phyloP scores from a whole-genome alignment of 208 protist genomes.

The Trypanosoma scelopori region DNA sequence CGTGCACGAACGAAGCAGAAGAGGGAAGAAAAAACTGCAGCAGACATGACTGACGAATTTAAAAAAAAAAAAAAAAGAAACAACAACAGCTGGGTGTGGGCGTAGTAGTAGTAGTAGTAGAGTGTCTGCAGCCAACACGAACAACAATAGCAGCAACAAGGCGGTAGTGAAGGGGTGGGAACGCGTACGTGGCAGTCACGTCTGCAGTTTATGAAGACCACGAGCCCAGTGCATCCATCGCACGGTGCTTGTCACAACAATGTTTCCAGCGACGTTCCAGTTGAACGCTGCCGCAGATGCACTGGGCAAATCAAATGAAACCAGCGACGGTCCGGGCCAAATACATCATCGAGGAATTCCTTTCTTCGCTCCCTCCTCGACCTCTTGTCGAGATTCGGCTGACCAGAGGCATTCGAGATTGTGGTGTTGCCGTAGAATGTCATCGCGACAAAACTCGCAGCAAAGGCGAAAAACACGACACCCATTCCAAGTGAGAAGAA shows the following conservation, averaged over 20 bases:
- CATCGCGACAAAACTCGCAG: constrained; percentile 51
- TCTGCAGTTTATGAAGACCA: too few relatives aligned
- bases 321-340: constrained; percentile 62
- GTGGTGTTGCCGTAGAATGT: constrained; percentile 49
- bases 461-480: constrained; percentile 50
- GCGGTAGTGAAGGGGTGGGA: too few relatives aligned
- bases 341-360: constrained; percentile 45
- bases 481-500: constrained; percentile 53
- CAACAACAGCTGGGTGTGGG: too few relatives aligned
- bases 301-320: constrained; percentile 18
- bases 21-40: too few relatives aligned
- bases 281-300: background rate
- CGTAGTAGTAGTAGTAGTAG: too few relatives aligned
- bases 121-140: too few relatives aligned
- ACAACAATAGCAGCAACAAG: too few relatives aligned
- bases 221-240: too few relatives aligned
- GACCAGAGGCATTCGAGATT: constrained; percentile 40
- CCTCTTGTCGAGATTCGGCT: constrained; percentile 1
- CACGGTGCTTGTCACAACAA: background rate
- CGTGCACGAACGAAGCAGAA: too few relatives aligned
- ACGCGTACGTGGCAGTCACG: too few relatives aligned
- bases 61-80: too few relatives aligned
- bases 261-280: background rate
- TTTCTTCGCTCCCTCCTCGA: constrained; percentile 4
- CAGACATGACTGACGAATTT: too few relatives aligned